These are phyloP conservation scores for Murraya paniculata DNA, from an alignment of 345 rosid species.

Conservation along the genomic window DNA sequence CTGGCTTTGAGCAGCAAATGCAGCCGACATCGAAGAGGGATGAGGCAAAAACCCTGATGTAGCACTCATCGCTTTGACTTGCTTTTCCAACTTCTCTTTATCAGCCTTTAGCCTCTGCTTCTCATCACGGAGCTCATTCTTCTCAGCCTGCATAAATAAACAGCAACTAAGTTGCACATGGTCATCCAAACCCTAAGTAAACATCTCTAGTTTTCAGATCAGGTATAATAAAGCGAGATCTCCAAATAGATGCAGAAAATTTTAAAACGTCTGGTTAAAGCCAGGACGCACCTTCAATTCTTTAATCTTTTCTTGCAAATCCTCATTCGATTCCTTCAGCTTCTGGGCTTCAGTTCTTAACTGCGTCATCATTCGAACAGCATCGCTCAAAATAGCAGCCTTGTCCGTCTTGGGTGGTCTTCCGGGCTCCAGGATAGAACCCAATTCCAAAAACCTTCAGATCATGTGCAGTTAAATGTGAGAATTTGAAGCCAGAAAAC, in stretches of 20 bases:
- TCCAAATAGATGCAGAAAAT: neutral
- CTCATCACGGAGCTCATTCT: constrained; percentile 56
- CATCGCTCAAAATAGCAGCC: constrained; percentile 30
- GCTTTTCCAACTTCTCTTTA: constrained; percentile 23
- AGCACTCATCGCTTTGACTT: constrained; percentile 13
- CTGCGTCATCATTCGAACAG: constrained; percentile 30
- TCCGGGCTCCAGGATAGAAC: constrained; percentile 33
- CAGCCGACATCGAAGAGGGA: constrained; percentile 3
- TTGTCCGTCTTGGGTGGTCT: constrained; percentile 36
- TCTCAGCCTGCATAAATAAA: constrained; percentile 37
- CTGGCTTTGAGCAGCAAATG: constrained; percentile 13
- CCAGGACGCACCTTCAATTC: constrained; percentile 32
- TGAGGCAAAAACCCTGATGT: constrained; percentile 18
- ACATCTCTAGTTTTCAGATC: neutral
- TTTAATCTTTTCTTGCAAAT: constrained; percentile 27
- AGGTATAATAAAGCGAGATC: neutral
- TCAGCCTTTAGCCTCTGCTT: constrained; percentile 39
- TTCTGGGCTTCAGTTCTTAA: constrained; percentile 26
- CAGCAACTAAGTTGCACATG: neutral
- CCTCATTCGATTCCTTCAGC: constrained; percentile 29
- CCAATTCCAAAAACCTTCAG: constrained; percentile 35
- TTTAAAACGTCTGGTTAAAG: neutral
- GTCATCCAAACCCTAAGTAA: neutral
- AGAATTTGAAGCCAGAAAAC: neutral
- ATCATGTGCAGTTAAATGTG: constrained; percentile 7